Evolutionary conservation across 768 basidiomycete genomes (phyloP), one percentile per base, ranked within the genome.

Genomic region (Ramaria sp.): DNA sequence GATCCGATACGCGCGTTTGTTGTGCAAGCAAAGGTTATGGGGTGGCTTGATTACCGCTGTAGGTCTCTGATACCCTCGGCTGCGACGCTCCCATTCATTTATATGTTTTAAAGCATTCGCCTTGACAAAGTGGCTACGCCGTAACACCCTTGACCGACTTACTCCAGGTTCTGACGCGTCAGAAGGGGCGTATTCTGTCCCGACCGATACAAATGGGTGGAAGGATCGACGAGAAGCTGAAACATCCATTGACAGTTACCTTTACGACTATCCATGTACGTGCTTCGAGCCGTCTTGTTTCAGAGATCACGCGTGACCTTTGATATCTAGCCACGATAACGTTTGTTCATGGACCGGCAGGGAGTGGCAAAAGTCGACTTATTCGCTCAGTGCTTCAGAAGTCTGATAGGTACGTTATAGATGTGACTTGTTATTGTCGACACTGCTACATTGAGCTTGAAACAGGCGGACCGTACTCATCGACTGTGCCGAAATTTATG

Each of bases 1-100:
- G 92, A 97, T 68, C 93, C 93, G 2, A 79, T 99, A 42, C 84
- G 95, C 27, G 80, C 83, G 2, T 73, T 91, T 58, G 90, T 84
- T 75, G 79, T 98, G 0, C 78, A 91, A 71, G 81, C 81, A 24
- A 89, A 91, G 64, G 75, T 96, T 63, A 72, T 86, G 46, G 78
- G 90, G 42, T 89, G 89, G 78, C 93, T 96, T 63, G 84, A 95
- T 63, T 81, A 84, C 61, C 76, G 77, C 67, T 77, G 88, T 87
- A 64, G 1, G 72, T 10, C 34, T 37, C 9, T 22, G 30, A 54
- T 22, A 45, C n/a, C 17, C 58, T 51, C 38, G 34, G 51, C 27
- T 13, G 31, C 34, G n/a, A 53, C 19, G 38, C 34, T 30, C n/a
- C 17, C 39, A 9, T 37, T 45, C n/a, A 10, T 27, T 24, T 45